Evolutionary conservation across 2,329 filamentous ascomycete species (phyloP).

Genomic region (Alternaria sp.): DNA sequence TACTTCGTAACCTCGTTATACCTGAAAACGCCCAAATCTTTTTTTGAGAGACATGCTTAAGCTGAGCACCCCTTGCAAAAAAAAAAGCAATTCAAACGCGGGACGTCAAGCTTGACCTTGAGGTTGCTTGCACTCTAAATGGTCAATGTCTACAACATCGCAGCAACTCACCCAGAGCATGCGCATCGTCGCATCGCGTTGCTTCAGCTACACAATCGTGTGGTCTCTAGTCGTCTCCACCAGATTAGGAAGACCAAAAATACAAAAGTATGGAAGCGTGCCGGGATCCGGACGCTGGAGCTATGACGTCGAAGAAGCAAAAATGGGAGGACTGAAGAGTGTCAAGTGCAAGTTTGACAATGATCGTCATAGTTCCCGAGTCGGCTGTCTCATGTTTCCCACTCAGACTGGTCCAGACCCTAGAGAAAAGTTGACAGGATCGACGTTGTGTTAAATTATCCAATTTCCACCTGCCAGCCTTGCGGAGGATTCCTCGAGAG

Average conservation of each 20-base stretch:
- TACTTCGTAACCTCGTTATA: not conserved
- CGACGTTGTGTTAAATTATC: not conserved
- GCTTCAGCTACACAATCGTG: not conserved
- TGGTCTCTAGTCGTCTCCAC: not conserved
- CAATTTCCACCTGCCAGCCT: conserved; percentile 3
- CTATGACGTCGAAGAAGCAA: conserved; percentile 9
- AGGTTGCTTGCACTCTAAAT: too few relatives aligned
- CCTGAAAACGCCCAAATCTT: too few relatives aligned
- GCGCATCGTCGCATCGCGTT: not conserved
- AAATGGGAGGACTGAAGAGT: not conserved
- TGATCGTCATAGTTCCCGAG: not conserved
- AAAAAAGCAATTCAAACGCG: not conserved
- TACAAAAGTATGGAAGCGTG: not conserved
- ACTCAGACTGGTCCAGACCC: conserved; percentile 5
- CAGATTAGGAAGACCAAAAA: not conserved
- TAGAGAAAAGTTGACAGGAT: not conserved
- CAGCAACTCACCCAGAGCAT: not conserved
- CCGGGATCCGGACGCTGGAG: not conserved
- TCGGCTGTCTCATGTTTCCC: not conserved
- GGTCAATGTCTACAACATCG: not conserved
- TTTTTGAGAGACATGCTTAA: too few relatives aligned
- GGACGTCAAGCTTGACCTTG: not conserved
- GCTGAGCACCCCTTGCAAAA: not conserved
- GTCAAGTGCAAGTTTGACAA: not conserved
- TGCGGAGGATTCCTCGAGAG: not conserved